phyloP scores from a whole-genome alignment of 306 rosid genomes.

The Hylodesmum podocarpum region DNA sequence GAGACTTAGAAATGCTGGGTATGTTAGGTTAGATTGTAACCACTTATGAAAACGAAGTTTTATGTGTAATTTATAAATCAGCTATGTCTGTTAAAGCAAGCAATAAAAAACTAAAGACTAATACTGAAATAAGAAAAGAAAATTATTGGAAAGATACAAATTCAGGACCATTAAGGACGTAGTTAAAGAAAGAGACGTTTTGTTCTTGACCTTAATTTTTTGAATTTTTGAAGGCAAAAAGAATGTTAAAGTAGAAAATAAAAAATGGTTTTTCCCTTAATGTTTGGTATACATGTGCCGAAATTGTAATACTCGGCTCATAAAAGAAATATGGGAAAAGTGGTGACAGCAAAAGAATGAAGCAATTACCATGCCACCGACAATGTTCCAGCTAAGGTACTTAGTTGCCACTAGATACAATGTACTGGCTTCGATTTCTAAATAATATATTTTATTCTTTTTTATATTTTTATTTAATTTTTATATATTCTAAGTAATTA shows the following conservation, averaged over 20 bases:
- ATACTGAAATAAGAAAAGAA: neutral
- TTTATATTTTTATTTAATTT: too few relatives aligned
- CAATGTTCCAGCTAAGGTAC: constrained; percentile 24
- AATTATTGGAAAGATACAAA: neutral
- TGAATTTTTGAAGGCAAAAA: neutral
- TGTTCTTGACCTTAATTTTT: neutral
- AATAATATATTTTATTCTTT: too few relatives aligned
- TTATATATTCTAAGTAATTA: too few relatives aligned
- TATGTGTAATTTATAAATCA: neutral
- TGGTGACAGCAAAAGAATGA: neutral
- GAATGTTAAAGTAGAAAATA: neutral
- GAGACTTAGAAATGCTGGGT: neutral
- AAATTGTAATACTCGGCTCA: neutral
- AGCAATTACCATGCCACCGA: constrained; percentile 21
- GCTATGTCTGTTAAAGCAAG: neutral
- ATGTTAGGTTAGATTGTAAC: constrained; percentile 14
- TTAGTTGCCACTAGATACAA: neutral
- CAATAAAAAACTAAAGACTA: neutral
- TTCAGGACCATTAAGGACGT: neutral
- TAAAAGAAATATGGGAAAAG: neutral
- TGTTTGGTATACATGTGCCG: too few relatives aligned
- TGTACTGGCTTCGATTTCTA: neutral
- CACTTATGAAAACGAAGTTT: constrained; percentile 8
- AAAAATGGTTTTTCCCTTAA: neutral
- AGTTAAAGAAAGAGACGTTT: neutral